Evolutionary conservation across 768 basidiomycete species (phyloP).

Genomic region (Lactarius pseudohatsudake): DNA sequence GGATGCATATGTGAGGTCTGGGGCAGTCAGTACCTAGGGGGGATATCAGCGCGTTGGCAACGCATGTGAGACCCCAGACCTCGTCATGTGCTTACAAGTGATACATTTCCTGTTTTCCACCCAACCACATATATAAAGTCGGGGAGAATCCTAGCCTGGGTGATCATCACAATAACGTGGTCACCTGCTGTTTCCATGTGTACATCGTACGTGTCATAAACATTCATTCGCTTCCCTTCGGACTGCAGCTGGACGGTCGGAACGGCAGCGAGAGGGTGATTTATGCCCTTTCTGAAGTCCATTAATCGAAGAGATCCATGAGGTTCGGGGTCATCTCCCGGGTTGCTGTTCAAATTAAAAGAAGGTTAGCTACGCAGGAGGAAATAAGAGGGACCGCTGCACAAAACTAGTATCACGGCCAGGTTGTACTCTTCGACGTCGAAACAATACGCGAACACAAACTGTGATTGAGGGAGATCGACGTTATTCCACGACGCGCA

Average conservation of each 20-base stretch:
- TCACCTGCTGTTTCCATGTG: constrained; percentile 22
- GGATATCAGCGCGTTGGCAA: background rate
- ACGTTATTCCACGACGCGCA: constrained; percentile 13
- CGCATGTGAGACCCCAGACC: background rate
- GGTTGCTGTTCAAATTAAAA: constrained; percentile 7
- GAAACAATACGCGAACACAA: constrained; percentile 19
- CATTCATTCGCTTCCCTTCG: constrained; percentile 5
- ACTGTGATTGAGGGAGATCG: constrained; percentile 21
- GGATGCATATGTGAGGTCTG: constrained; percentile 24
- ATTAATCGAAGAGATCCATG: constrained; percentile 12
- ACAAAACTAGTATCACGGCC: constrained; percentile 24
- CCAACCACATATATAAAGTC: constrained; percentile 15
- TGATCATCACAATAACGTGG: constrained; percentile 19
- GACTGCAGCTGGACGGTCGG: constrained; percentile 15
- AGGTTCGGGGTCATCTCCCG: constrained; percentile 17
- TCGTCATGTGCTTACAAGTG: background rate
- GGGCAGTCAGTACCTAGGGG: constrained; percentile 16
- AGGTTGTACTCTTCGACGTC: constrained; percentile 20
- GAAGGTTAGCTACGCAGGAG: background rate
- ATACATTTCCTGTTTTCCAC: constrained; percentile 22
- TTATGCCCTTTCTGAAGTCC: constrained; percentile 15
- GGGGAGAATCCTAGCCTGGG: constrained; percentile 18
- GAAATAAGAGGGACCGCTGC: background rate
- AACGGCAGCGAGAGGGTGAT: constrained; percentile 18
- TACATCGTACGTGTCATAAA: constrained; percentile 16